Base-by-base conservation (phyloP, 768 basidiomycete species). In the Termitomyces eurrhizus region DNA sequence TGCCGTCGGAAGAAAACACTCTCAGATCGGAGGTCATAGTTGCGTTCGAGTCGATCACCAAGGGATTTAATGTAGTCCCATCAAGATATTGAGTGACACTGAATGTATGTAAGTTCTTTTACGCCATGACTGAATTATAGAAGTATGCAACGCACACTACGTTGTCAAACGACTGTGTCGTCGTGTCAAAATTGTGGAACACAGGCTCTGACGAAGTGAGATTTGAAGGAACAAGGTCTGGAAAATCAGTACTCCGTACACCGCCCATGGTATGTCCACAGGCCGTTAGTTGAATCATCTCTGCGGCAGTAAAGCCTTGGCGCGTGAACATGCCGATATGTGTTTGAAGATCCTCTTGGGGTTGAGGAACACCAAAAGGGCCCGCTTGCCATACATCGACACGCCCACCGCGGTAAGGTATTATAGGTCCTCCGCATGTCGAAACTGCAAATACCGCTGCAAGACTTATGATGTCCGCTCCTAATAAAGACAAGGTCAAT, bases 261-360 rank as follows among this genome's bases (percentile, higher is more conserved):
- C 79, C 77, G 59, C 81, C 81, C 56, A 83, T 71, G 8, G 80
- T 79, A 64, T 83, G 81, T 5, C 82, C 82, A 62, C 82, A 83
- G 3, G 80, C 79, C 24, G 77, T 76, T 51, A 83, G 74, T 57
- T 75, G 72, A 58, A 82, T 82, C 80, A 82, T 82, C 60, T 82
- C 80, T n/a, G 70, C 62, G 29, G 68, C 66, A 11, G 70, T 74
- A 64, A 80, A 82, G 4, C 81, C 82, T 64, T 75, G 71, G 9
- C 74, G 74, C 7, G 73, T 65, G 67, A 83, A 83, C 42, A 67
- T 74, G 36, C 73, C 71, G 18, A 67, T 74, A 54, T 78, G 74
- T 0, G 74, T 75, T 18, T 74, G 65, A 13, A 82, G 65, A 58
- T 73, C 70, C 46, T 81, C 70, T 26, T 77, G 72, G 0, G 81